These are phyloP conservation scores for Boletus bicolor DNA, from an alignment of 768 basidiomycete species.

Conservation along the genomic window DNA sequence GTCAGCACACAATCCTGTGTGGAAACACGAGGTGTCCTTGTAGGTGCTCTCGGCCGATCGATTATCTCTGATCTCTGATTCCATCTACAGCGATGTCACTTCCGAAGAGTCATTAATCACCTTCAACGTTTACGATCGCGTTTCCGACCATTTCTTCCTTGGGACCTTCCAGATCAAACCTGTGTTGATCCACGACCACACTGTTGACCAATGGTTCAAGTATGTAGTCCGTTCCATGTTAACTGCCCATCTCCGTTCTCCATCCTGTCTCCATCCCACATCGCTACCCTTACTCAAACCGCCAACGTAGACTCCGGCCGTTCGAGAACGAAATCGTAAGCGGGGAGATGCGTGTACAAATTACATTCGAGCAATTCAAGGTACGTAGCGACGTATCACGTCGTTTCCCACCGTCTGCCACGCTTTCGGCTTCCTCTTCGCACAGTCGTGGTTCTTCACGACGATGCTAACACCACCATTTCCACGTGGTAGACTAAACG, in stretches of 20 bases:
- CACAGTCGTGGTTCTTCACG: slow-evolving; percentile 23
- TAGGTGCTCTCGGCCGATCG: slow-evolving; percentile 43
- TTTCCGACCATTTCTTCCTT: slow-evolving; percentile 81
- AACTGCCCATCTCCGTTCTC: slow-evolving; percentile 9
- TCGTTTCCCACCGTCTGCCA: slow-evolving; percentile 27
- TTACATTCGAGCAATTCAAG: slow-evolving; percentile 90
- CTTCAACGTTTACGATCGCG: slow-evolving; percentile 89
- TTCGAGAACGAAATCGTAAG: slow-evolving; percentile 80
- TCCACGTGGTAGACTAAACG: slow-evolving; percentile 63
- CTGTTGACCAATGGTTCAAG: slow-evolving; percentile 97
- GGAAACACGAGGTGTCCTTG: slow-evolving; percentile 99
- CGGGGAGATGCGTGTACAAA: slow-evolving; percentile 92
- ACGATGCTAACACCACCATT: slow-evolving; percentile 15
- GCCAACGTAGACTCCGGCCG: slow-evolving; percentile 56
- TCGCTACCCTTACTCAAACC: slow-evolving; percentile 14
- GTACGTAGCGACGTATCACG: slow-evolving; percentile 38
- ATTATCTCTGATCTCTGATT: slow-evolving; percentile 18
- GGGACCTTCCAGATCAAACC: slow-evolving; percentile 92
- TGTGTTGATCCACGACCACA: slow-evolving; percentile 85
- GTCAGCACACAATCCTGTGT: slow-evolving; percentile 86
- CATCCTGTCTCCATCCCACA: not conserved
- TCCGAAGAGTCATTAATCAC: slow-evolving; percentile 80
- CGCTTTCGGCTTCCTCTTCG: slow-evolving; percentile 20
- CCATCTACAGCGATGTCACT: slow-evolving; percentile 78
- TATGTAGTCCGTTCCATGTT: slow-evolving; percentile 42